Base-by-base conservation (phyloP, 306 rosid species). In the Hylodesmum podocarpum region DNA sequence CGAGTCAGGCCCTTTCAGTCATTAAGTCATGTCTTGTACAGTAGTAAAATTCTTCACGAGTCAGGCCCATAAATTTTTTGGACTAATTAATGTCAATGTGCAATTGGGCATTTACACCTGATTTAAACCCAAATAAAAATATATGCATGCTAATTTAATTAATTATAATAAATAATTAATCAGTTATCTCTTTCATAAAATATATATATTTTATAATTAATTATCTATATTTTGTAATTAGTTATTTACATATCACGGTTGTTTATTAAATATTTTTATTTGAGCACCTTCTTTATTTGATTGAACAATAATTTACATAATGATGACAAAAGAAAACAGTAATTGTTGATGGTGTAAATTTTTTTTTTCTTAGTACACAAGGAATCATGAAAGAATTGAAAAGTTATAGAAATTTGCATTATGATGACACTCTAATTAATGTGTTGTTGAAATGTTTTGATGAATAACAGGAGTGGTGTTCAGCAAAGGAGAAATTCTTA, bases 401-500 rank as follows among this genome's bases (percentile, higher is more conserved):
- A 57, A 0, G 3, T 14, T 14, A 13, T 5, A n/a, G 22, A 16
- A 16, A 47, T 49, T 16, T 18, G 12, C 55, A 18, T 18, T 2
- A 49, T 47, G 58, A 49, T 47, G 58, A 6, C 1, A 50, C 13
- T 47, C 24, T 47, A n/a, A 16, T 16, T 6, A 2, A 10, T 25
- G 6, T 36, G 13, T 27, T 43, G 28, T 21, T 58, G 12, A 70
- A 8, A 18, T 24, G 22, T 22, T 76, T 36, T 64, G 27, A 29
- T 62, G 27, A 22, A 59, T 12, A 49, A 70, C 69, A 94, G 98
- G 98, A 92, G 24, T 74, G 98, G 98, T 46, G 82, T 94, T 69
- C 96, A 92, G 9, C 96, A 92, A 50, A 92, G 98, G 83, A 94
- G 89, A 37, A 94, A 92, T 50, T 94, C 98, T 0, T 92, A 78